A percentile compares a stretch with the other conserved stretches of the same genome.
Conservation (phyloP, 768 basidiomycete species). For the Trametes cingulata region DNA sequence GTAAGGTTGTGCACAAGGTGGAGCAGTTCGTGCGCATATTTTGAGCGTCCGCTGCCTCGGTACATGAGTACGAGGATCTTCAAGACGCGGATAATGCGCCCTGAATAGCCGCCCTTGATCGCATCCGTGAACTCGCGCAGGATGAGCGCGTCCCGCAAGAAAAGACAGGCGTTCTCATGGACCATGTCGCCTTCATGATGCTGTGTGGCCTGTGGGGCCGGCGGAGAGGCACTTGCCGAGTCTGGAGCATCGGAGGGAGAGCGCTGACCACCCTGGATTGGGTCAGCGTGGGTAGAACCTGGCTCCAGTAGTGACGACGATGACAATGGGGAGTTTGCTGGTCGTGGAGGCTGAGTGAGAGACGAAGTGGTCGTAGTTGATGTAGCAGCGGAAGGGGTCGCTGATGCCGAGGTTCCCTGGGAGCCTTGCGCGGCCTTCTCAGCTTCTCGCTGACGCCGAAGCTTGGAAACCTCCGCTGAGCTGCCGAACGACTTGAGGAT, state of each 20-base stretch:
- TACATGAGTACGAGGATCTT: slow-evolving; percentile 27
- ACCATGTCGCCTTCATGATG: slow-evolving; percentile 19
- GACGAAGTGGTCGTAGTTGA: too few species aligned
- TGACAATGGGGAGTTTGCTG: too few species aligned
- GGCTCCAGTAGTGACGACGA: too few species aligned
- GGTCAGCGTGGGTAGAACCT: too few species aligned
- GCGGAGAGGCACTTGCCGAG: too few species aligned
- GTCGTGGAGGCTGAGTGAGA: too few species aligned
- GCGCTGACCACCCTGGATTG: too few species aligned
- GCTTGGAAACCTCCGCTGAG: slow-evolving; percentile 19
- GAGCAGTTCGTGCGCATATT: slow-evolving; percentile 30
- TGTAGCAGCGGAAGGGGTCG: too few species aligned
- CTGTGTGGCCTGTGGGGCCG: too few species aligned
- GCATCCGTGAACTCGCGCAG: slow-evolving; percentile 32
- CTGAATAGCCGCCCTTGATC: slow-evolving; percentile 34
- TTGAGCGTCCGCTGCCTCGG: slow-evolving; percentile 31
- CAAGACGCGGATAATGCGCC: slow-evolving; percentile 28
- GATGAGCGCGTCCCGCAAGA: slow-evolving; percentile 31
- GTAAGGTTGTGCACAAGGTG: slow-evolving; percentile 19
- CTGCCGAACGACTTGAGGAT: slow-evolving; percentile 30
- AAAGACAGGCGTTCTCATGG: slow-evolving; percentile 30
- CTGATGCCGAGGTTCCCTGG: background rate
- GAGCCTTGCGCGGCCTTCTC: background rate
- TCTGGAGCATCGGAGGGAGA: too few species aligned
- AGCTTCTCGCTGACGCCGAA: slow-evolving; percentile 12